These are phyloP conservation scores for Emmonsiellopsis sp. DNA, from an alignment of 2,329 filamentous ascomycete species.

Conservation along the genomic window DNA sequence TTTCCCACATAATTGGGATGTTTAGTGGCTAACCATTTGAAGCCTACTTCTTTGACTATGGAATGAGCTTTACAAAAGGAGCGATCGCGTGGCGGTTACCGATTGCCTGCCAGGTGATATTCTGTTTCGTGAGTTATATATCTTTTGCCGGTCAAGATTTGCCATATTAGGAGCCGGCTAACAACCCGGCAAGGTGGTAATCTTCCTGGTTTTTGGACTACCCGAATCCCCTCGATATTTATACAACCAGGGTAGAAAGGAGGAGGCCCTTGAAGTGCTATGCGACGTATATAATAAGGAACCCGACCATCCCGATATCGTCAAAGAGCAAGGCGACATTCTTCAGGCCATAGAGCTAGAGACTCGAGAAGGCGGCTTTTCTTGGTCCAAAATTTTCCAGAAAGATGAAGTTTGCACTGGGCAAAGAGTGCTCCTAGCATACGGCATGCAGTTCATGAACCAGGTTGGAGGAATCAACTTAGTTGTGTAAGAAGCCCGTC, in stretches of 20 bases:
- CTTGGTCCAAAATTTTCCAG: constrained; percentile 34
- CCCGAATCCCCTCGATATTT: constrained; percentile 39
- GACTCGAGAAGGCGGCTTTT: constrained; percentile 20
- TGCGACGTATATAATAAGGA: constrained; percentile 19
- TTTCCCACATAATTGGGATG: neutral
- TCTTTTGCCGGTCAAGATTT: neutral
- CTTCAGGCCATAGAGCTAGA: constrained; percentile 4
- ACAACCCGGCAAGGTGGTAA: constrained; percentile 12
- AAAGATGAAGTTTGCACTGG: constrained; percentile 36
- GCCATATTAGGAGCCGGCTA: neutral
- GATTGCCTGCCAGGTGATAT: constrained; percentile 37
- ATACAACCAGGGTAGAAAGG: constrained; percentile 23
- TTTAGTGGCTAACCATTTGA: constrained; percentile 1
- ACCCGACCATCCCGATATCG: constrained; percentile 3
- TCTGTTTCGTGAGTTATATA: constrained; percentile 22
- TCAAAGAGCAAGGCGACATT: constrained; percentile 7
- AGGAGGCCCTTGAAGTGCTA: constrained; percentile 27
- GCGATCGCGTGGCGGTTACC: constrained; percentile 38
- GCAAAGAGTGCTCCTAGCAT: constrained; percentile 38
- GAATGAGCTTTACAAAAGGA: constrained; percentile 29
- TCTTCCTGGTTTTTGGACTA: constrained; percentile 25
- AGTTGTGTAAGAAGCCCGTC: constrained; percentile 31
- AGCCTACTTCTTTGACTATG: constrained; percentile 20
- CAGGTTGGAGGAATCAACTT: constrained; percentile 41
- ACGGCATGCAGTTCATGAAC: constrained; percentile 41